Evolutionary conservation across 179 eudicot genomes (phyloP).

Genomic region (Beta lomatogona): DNA sequence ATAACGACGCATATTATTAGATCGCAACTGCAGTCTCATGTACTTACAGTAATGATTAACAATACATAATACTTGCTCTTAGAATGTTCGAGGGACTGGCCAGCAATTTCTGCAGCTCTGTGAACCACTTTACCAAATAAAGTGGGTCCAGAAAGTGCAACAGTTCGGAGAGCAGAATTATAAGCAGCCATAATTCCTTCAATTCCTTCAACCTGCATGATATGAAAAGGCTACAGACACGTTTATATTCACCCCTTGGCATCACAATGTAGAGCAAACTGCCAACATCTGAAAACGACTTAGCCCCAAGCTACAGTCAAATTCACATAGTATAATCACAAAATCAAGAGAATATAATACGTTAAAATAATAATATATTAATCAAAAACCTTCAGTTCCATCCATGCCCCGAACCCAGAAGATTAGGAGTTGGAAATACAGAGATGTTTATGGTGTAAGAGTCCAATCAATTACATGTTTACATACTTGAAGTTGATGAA

Average conservation of each 20-base stretch:
- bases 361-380: neutral
- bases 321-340: neutral
- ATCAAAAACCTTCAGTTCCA: neutral
- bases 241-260: neutral
- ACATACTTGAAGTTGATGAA: neutral
- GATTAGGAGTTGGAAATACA: neutral
- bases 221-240: neutral
- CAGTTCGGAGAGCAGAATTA: conserved; percentile 51
- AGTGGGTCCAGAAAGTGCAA: conserved; percentile 81
- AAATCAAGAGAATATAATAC: neutral
- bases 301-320: neutral
- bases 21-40: neutral
- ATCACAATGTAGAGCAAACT: neutral
- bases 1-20: neutral
- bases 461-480: neutral
- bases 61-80: conserved; percentile 64
- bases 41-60: conserved; percentile 75
- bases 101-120: conserved; percentile 79
- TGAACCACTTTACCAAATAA: conserved; percentile 72
- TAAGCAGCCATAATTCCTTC: conserved; percentile 89
- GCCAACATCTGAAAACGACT: no score
- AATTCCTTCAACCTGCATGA: conserved; percentile 67
- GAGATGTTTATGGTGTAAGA: neutral
- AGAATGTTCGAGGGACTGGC: conserved; percentile 46
- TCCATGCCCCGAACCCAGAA: neutral